Evolutionary conservation across 768 basidiomycete species (phyloP).

Genomic region (Tylopilus subfusipes): DNA sequence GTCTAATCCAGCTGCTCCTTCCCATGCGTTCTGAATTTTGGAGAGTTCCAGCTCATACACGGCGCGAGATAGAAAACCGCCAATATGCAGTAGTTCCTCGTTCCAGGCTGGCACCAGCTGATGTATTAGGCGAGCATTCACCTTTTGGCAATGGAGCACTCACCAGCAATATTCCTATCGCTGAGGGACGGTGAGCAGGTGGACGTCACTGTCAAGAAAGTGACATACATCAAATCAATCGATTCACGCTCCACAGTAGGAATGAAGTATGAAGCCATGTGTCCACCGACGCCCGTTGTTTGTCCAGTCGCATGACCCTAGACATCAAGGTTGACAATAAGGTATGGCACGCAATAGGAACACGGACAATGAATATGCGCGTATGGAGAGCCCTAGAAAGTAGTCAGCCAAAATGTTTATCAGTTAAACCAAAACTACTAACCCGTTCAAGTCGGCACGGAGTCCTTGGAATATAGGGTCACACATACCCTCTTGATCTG

Average conservation of each 20-base stretch:
- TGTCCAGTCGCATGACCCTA: conserved; percentile 21
- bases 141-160: too few relatives aligned
- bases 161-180: not conserved
- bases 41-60: not conserved
- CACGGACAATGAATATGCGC: too few relatives aligned
- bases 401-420: too few relatives aligned
- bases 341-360: too few relatives aligned
- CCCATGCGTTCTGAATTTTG: not conserved
- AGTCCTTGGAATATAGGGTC: conserved; percentile 9
- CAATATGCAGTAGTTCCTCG: not conserved
- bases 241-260: not conserved
- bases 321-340: too few relatives aligned
- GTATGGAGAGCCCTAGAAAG: too few relatives aligned
- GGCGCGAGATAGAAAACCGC: not conserved
- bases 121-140: too few relatives aligned
- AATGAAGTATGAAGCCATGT: not conserved
- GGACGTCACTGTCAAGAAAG: not conserved
- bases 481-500: too few relatives aligned
- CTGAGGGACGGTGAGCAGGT: not conserved
- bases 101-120: not conserved
- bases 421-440: too few relatives aligned
- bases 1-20: not conserved
- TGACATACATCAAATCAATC: not conserved
- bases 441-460: conserved; percentile 5
- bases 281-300: not conserved